These are phyloP conservation scores for Acorus gramineus DNA, from an alignment of 106 monocot genomes.

Conservation along the genomic window DNA sequence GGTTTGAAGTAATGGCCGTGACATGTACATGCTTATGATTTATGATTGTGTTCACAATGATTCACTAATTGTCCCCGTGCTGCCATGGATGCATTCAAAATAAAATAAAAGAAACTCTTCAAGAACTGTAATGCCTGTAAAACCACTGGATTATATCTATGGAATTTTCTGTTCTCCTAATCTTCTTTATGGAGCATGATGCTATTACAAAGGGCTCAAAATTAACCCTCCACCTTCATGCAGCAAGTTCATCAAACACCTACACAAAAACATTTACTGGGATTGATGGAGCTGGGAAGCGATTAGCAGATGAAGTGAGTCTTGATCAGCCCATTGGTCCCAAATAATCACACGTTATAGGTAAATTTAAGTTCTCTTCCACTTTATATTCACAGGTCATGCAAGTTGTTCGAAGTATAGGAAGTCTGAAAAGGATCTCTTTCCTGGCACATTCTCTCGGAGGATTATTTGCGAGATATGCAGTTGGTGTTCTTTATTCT, in stretches of 20 bases:
- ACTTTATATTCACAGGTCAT: slow-evolving; percentile 34
- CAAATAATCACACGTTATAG: too few species aligned
- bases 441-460: slow-evolving; percentile 89
- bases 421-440: slow-evolving; percentile 75
- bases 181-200: neutral
- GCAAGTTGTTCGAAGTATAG: slow-evolving; percentile 46
- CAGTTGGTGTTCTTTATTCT: slow-evolving; percentile 65
- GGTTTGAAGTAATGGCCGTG: too few species aligned
- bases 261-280: slow-evolving; percentile 77
- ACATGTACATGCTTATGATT: too few species aligned
- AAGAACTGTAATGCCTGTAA: too few species aligned
- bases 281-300: slow-evolving; percentile 81
- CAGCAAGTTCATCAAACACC: slow-evolving; percentile 93
- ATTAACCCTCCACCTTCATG: neutral
- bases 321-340: neutral
- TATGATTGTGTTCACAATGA: too few species aligned
- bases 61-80: too few species aligned
- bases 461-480: slow-evolving; percentile 89
- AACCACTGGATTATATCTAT: too few species aligned
- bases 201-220: neutral
- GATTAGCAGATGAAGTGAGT: slow-evolving; percentile 86
- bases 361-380: neutral
- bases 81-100: too few species aligned
- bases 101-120: too few species aligned
- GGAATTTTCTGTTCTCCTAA: too few species aligned